phyloP scores from a whole-genome alignment of 768 basidiomycete species.

The Naematelia aurantialba region DNA sequence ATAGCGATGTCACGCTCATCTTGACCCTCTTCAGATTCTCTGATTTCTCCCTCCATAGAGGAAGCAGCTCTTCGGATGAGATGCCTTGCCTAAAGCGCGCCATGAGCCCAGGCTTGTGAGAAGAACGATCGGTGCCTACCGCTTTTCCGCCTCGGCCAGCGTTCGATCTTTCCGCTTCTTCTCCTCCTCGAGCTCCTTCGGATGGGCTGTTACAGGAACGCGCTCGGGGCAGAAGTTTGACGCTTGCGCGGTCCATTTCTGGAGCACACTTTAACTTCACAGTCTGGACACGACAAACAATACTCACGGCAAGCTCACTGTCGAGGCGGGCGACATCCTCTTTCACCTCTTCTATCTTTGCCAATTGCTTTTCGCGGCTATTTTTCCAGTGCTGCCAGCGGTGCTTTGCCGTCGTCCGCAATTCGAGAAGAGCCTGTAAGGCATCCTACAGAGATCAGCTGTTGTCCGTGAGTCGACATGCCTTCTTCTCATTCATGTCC shows the following conservation, averaged over 20 bases:
- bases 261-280: not conserved
- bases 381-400: not conserved
- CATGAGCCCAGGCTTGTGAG: not conserved
- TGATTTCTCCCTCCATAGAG: not conserved
- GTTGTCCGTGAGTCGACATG: not conserved
- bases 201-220: not conserved
- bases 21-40: not conserved
- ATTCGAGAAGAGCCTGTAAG: not conserved
- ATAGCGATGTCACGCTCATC: not conserved
- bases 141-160: slow-evolving; percentile 23
- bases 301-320: slow-evolving; percentile 49
- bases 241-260: slow-evolving; percentile 29
- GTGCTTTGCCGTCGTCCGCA: not conserved
- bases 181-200: slow-evolving; percentile 12
- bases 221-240: slow-evolving; percentile 16
- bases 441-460: not conserved
- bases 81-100: not conserved
- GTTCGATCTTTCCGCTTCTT: slow-evolving; percentile 11
- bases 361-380: not conserved
- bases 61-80: not conserved
- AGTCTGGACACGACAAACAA: not conserved
- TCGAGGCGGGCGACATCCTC: not conserved
- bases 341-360: slow-evolving; percentile 4
- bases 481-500: not conserved
- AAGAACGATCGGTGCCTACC: slow-evolving; percentile 16